A percentile compares a stretch with the other conserved stretches of the same genome.
Evolutionary conservation across 176 grass and related monocot genomes (phyloP).

Genomic region (Tillandsia leiboldiana): DNA sequence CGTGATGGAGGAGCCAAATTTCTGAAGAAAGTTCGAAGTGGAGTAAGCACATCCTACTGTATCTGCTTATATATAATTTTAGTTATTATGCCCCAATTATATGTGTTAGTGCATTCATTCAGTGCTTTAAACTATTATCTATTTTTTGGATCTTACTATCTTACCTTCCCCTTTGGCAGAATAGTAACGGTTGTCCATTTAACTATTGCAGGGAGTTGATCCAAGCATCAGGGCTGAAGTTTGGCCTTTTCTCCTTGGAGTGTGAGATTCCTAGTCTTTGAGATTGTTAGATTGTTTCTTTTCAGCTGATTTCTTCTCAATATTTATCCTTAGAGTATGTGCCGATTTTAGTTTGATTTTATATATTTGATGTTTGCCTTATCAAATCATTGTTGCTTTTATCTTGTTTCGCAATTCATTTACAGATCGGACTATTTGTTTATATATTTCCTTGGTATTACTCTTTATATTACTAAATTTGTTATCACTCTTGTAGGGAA

Average conservation of each 20-base stretch:
- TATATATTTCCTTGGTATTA: too few relatives aligned
- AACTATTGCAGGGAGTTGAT: conserved; percentile 64
- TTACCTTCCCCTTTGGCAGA: conserved; percentile 7
- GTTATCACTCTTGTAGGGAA: too few relatives aligned
- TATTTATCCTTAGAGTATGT: background rate
- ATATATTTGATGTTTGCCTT: background rate
- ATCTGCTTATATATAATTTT: too few relatives aligned
- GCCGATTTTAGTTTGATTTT: background rate
- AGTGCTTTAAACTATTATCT: background rate
- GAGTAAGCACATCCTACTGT: conserved; percentile 38
- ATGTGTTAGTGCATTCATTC: background rate
- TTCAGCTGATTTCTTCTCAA: background rate
- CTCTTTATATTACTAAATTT: too few relatives aligned
- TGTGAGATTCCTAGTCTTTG: conserved; percentile 48
- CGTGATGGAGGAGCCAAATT: conserved; percentile 81
- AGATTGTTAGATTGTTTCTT: background rate
- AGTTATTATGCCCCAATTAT: background rate
- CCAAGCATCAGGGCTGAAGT: conserved; percentile 80
- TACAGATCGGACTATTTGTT: background rate
- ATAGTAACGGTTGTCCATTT: background rate
- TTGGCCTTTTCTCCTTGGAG: conserved; percentile 94
- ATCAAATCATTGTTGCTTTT: background rate
- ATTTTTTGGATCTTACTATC: background rate
- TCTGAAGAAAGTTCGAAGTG: conserved; percentile 93
- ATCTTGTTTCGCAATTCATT: background rate